Conservation (phyloP, 2,329 filamentous ascomycete genomes). For the Xylariaceae sp. region DNA sequence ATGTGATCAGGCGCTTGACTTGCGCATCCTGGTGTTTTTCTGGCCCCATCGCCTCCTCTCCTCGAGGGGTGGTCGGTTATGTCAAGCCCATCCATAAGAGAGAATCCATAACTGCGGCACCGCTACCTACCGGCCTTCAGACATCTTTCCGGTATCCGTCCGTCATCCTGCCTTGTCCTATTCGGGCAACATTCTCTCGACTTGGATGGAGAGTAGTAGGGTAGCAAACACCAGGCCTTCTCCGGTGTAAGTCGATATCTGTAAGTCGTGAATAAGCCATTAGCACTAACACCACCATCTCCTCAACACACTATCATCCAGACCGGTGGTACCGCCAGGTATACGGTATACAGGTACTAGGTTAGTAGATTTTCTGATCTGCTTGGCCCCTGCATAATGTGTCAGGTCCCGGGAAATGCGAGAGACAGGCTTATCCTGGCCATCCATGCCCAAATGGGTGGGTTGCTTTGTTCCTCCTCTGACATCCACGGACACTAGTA, state of each 20-base stretch:
- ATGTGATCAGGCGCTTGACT: slow-evolving; percentile 9
- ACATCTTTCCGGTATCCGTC: too few species aligned
- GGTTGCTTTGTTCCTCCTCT: neutral
- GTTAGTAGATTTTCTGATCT: slow-evolving; percentile 8
- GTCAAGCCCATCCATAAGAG: neutral
- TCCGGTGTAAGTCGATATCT: too few species aligned
- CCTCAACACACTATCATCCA: too few species aligned
- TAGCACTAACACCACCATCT: too few species aligned
- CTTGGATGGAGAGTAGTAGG: too few species aligned
- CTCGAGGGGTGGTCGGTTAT: neutral
- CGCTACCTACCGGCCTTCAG: neutral
- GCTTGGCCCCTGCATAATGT: slow-evolving; percentile 22
- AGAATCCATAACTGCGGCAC: neutral
- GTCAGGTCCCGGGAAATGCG: slow-evolving; percentile 27
- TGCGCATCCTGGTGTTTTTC: slow-evolving; percentile 6
- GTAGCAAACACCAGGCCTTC: too few species aligned
- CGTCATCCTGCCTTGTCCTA: too few species aligned
- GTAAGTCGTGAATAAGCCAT: too few species aligned
- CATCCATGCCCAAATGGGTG: slow-evolving; percentile 11
- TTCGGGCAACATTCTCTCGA: too few species aligned
- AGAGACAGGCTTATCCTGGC: slow-evolving; percentile 22
- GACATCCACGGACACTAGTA: neutral
- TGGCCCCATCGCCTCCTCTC: neutral
- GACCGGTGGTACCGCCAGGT: too few species aligned
- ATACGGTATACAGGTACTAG: too few species aligned